phyloP scores from a whole-genome alignment of 1,139 yeast species.

The Pneumocystis sp. region DNA sequence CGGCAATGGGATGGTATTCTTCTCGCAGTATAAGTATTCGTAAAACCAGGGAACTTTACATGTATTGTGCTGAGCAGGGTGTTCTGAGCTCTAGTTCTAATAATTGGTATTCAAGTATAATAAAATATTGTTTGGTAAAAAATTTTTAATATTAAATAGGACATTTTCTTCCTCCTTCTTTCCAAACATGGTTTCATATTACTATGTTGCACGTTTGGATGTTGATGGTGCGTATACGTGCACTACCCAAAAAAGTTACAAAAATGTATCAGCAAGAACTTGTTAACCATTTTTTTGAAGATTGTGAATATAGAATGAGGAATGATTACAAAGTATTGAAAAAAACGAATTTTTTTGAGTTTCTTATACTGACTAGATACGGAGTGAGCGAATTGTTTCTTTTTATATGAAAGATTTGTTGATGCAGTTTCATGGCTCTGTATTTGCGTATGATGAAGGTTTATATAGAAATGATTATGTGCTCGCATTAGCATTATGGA shows the following conservation, averaged over 20 bases:
- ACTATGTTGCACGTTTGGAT: slow-evolving; percentile 88
- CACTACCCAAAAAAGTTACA: slow-evolving; percentile 82
- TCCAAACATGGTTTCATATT: slow-evolving; percentile 90
- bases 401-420: slow-evolving; percentile 81
- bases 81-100: background rate
- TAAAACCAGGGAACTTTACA: background rate
- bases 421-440: slow-evolving; percentile 75
- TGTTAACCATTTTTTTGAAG: slow-evolving; percentile 76
- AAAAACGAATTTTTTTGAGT: background rate
- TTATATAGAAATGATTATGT: slow-evolving; percentile 64
- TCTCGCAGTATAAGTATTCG: background rate
- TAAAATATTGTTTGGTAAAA: background rate
- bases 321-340: slow-evolving; percentile 45
- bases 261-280: slow-evolving; percentile 82
- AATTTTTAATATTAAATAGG: slow-evolving; percentile 4
- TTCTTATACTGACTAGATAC: slow-evolving; percentile 30
- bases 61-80: background rate
- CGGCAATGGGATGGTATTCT: background rate
- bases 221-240: slow-evolving; percentile 84
- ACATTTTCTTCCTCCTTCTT: slow-evolving; percentile 58
- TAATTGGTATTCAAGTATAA: background rate
- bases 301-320: slow-evolving; percentile 70
- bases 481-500: slow-evolving; percentile 59
- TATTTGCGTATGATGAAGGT: slow-evolving; percentile 88
- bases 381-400: slow-evolving; percentile 71